Base-by-base conservation (phyloP, 495 filamentous ascomycete species). In the Talaromyces ruber region DNA sequence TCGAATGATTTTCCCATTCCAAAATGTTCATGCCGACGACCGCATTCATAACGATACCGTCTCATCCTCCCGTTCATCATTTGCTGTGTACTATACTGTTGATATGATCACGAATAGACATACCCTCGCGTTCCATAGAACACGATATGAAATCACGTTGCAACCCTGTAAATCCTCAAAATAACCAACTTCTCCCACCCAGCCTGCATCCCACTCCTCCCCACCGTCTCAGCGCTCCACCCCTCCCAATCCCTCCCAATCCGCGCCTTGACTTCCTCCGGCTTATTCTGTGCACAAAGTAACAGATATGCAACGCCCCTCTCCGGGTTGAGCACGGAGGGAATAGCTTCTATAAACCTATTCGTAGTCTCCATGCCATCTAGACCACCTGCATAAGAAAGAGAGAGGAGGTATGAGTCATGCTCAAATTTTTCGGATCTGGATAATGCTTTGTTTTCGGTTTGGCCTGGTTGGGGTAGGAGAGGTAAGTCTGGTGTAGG, bases 301-400 rank as follows among this genome's bases (percentile, higher is more conserved):
- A 98, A 69, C 26, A 98, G 70, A 76, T 97, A 98, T 3, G 92
- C 94, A 9, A 93, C 87, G 3, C 94, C 94, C 26, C 86, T 75
- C 4, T 67, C 71, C 9, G 67, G 59, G 55, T 81, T 84, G 68
- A 98, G 67, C 1, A 89, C 72, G 4, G 63, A 70, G 1, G 87
- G 86, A 64, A 98, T 74, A 26, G 79, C 74, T 16, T 80, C 82
- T 8, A 98, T 75, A 63, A 98, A 67, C 39, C 89, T 79, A 58
- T 93, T 82, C 57, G 94, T 98, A 26, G 86, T 87, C 76, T 93
- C 91, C 92, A 98, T 98, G 24, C 94, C 94, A 70, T 97, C 89
- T 18, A 68, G 70, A 0, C 94, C 94, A 0, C 94, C 94, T 0
- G 90, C 93, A 70, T 95, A 97, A 18, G 91, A 89, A 21, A 98